Evolutionary conservation across 192 early-diverging fungal genomes (phyloP), one percentile per base, ranked within the genome.

Genomic region (Rhizophagus clarus): DNA sequence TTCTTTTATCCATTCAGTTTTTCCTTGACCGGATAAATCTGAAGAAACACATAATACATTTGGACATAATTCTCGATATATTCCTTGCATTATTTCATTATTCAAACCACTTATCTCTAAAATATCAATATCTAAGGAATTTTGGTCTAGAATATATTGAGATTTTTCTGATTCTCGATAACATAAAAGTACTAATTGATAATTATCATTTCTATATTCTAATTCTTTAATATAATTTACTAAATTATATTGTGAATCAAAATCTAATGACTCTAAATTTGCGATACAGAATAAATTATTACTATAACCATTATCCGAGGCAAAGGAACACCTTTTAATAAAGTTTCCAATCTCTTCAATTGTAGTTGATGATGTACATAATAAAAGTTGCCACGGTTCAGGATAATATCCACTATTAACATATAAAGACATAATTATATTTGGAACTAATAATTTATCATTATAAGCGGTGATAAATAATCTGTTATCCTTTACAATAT

Each of bases 261-360:
- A 81, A 51, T 74, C 63, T 4, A 81, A 61, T 8, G 51, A n/a
- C 37, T 81, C 80, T 68, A 81, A 67, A 68, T 74, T 76, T 12
- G 74, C 80, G n/a, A 81, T 81, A 28, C 80, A 81, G 51, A 40
- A 40, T 40, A 40, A 40, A 40, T 40, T 40, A 40, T 40, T 40
- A 40, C 37, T 40, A 40, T 40, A 40, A 7, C 37, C 37, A 40
- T 40, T 40, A 40, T 37, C 34, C 5, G 77, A 4, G 3, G 77
- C 77, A 29, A 79, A 67, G n/a, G 77, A 81, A 70, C 80, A 77
- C 20, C 80, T 34, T 76, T 77, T 81, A 26, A 42, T 66, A 31
- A 81, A 76, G 3, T 68, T 42, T 26, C 63, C 34, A 32, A 81
- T 34, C 40, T 81, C 80, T 32, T 81, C 74, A 1, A 40, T 32